phyloP scores from a whole-genome alignment of 108 stramenopile genomes.

The Cyclotella choctawhatcheeana region DNA sequence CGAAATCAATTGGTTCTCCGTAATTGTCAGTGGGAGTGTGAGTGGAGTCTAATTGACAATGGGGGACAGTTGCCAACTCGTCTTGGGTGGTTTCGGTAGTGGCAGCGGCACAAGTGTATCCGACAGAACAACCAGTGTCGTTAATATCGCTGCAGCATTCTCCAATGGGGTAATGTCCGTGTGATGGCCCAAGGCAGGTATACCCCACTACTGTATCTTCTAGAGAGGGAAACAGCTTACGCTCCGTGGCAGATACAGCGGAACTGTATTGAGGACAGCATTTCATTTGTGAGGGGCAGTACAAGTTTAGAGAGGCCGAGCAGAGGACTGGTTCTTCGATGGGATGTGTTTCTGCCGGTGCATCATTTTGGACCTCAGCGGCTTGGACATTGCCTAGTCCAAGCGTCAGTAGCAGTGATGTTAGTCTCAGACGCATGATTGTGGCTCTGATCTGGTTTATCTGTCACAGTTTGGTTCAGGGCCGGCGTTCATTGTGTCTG shows the following conservation, averaged over 20 bases:
- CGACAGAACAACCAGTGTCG: neutral
- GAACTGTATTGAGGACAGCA: conserved; percentile 1
- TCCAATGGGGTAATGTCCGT: conserved; percentile 4
- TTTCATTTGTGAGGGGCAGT: conserved; percentile 4
- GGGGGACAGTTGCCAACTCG: neutral
- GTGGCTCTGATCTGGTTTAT: no score
- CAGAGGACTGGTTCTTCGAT: conserved; percentile 11
- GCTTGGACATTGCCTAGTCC: no score
- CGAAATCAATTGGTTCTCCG: conserved; percentile 10
- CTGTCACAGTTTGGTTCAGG: no score
- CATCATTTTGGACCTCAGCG: neutral
- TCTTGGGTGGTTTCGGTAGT: neutral
- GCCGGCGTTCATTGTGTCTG: no score
- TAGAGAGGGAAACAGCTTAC: neutral
- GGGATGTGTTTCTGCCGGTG: neutral
- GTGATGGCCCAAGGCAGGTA: neutral
- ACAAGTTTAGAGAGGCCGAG: neutral
- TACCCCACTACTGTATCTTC: conserved; percentile 51
- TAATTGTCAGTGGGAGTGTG: conserved; percentile 17
- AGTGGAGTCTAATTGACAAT: neutral
- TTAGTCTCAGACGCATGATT: no score
- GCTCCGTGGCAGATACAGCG: neutral
- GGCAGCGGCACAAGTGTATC: neutral
- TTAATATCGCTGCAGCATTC: conserved; percentile 2
- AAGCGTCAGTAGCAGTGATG: no score